Evolutionary conservation across 2,329 filamentous ascomycete species (phyloP).

Genomic region (Fusarium albidum): DNA sequence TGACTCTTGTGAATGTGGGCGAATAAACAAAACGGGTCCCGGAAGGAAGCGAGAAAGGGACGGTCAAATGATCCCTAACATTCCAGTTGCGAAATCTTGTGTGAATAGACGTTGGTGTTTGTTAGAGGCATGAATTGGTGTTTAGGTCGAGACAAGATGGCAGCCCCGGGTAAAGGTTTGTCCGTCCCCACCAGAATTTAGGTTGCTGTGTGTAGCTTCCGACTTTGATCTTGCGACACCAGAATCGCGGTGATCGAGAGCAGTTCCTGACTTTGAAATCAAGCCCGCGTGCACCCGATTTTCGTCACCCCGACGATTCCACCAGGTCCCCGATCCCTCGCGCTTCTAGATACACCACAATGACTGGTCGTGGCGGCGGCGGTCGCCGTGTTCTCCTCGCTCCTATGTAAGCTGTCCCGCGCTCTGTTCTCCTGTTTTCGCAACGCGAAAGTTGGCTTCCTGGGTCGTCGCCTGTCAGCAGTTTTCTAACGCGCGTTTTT

Average conservation of each 20-base stretch:
- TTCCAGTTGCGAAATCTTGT: too few species aligned
- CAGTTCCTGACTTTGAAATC: slow-evolving; percentile 14
- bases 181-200: slow-evolving; percentile 35
- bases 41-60: too few species aligned
- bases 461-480: not conserved
- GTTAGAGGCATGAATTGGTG: not conserved
- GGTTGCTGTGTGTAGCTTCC: slow-evolving; percentile 34
- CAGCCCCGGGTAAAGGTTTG: slow-evolving; percentile 25
- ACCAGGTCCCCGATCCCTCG: slow-evolving; percentile 4
- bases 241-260: slow-evolving; percentile 34
- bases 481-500: slow-evolving; percentile 36
- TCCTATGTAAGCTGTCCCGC: slow-evolving; percentile 54
- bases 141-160: not conserved
- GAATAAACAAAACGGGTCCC: too few species aligned
- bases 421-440: not conserved
- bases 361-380: slow-evolving; percentile 68
- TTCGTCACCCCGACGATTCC: slow-evolving; percentile 1
- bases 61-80: too few species aligned
- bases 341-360: slow-evolving; percentile 40
- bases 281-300: not conserved
- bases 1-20: too few species aligned
- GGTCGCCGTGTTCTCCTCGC: slow-evolving; percentile 68
- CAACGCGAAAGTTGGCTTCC: slow-evolving; percentile 27
- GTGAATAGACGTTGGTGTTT: too few species aligned
- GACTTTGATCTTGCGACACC: slow-evolving; percentile 38